Evolutionary conservation across 2,329 filamentous ascomycete genomes (phyloP).

Genomic region (Fonsecaea monophora): DNA sequence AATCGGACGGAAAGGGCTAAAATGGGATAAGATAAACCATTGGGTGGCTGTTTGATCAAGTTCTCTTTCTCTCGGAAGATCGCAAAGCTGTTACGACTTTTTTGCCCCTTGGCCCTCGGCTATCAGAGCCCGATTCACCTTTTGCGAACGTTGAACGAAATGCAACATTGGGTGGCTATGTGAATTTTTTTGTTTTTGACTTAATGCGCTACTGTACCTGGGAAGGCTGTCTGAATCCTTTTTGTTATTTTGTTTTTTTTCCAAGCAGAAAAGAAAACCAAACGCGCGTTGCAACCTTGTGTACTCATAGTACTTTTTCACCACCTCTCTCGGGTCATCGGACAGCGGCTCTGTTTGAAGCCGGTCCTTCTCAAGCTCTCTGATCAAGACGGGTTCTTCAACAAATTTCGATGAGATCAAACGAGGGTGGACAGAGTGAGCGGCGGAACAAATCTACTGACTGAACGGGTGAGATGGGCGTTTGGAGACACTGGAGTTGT

Average conservation of each 20-base stretch:
- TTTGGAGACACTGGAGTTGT: conserved; percentile 22
- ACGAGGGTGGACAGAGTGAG: neutral
- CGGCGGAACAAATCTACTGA: neutral
- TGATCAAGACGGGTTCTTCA: neutral
- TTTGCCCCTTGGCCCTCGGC: conserved; percentile 28
- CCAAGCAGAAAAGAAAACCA: conserved; percentile 3
- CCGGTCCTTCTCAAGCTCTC: neutral
- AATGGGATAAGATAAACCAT: conserved; percentile 29
- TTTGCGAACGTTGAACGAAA: conserved; percentile 32
- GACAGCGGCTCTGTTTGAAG: conserved; percentile 4
- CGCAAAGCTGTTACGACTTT: conserved; percentile 22
- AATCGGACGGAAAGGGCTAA: conserved; percentile 32
- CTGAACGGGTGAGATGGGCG: conserved; percentile 5
- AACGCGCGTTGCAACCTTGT: conserved; percentile 16
- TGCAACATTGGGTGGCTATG: conserved; percentile 36
- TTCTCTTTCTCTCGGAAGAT: conserved; percentile 19
- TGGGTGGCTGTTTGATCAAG: conserved; percentile 41
- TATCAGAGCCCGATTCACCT: conserved; percentile 34
- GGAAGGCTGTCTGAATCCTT: conserved; percentile 28
- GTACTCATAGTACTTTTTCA: conserved; percentile 27
- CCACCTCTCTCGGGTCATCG: conserved; percentile 7
- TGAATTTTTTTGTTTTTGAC: conserved; percentile 26
- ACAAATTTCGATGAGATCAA: conserved; percentile 1
- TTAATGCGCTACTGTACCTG: conserved; percentile 28
- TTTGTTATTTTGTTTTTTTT: conserved; percentile 6